Conservation (phyloP, 331 rosid species). For the Quercus lobata region DNA sequence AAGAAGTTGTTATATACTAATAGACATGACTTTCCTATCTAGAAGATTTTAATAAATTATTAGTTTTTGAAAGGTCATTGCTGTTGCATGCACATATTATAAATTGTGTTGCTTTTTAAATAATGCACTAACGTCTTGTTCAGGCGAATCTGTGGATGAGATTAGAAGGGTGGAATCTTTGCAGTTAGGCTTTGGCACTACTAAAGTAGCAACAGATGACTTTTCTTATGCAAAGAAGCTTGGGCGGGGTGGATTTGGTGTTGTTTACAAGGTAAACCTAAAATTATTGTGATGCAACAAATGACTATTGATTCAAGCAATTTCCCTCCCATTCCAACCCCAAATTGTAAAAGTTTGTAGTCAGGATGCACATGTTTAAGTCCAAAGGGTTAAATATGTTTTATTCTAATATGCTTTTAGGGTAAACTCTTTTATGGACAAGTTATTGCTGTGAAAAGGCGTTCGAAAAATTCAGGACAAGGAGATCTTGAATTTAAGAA, state of each 20-base stretch:
- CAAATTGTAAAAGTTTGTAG: too few species aligned
- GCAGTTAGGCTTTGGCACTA: background rate
- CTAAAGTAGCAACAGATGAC: background rate
- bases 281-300: too few species aligned
- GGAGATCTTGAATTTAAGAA: too few species aligned
- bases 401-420: too few species aligned
- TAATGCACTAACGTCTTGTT: background rate
- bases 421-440: too few species aligned
- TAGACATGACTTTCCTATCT: background rate
- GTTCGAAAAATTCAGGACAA: too few species aligned
- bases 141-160: background rate
- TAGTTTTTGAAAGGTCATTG: background rate
- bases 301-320: too few species aligned
- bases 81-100: background rate
- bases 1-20: too few species aligned
- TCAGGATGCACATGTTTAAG: too few species aligned
- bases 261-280: background rate
- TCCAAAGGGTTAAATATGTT: too few species aligned
- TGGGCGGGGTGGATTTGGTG: background rate
- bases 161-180: background rate
- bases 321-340: too few species aligned
- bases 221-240: background rate
- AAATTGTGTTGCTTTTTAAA: background rate
- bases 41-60: background rate
- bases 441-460: too few species aligned